phyloP scores from a whole-genome alignment of 2,329 filamentous ascomycete genomes.

The Gyromitra esculenta region DNA sequence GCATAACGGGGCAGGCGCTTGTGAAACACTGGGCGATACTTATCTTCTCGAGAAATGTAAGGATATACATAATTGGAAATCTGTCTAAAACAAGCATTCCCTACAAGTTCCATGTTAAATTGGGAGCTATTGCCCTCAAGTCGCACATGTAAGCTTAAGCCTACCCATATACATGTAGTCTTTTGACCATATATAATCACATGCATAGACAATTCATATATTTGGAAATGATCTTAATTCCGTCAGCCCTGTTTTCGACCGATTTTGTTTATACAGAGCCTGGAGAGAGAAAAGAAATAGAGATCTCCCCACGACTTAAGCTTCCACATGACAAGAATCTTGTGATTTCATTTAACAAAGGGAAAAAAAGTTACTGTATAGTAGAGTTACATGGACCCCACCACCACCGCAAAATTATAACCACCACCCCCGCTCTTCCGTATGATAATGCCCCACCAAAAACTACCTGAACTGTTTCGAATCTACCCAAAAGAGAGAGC shows the following conservation, averaged over 20 bases:
- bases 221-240: not conserved
- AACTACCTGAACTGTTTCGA: slow-evolving; percentile 12
- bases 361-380: not conserved
- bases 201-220: too few relatives aligned
- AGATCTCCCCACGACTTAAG: not conserved
- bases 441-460: not conserved
- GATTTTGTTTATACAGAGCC: too few relatives aligned
- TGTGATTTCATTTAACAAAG: slow-evolving; percentile 13
- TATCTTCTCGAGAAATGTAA: too few relatives aligned
- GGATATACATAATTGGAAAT: too few relatives aligned
- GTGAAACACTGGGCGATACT: too few relatives aligned
- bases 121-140: too few relatives aligned
- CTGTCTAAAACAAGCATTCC: too few relatives aligned
- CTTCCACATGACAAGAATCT: slow-evolving; percentile 1
- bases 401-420: not conserved
- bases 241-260: slow-evolving; percentile 9
- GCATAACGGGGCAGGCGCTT: too few relatives aligned
- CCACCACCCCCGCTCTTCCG: not conserved
- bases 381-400: not conserved
- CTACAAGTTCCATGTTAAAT: too few relatives aligned
- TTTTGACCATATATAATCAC: too few relatives aligned
- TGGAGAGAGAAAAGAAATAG: too few relatives aligned
- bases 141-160: not conserved
- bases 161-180: too few relatives aligned
- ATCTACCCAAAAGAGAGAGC: slow-evolving; percentile 18